phyloP scores from a whole-genome alignment of 2,329 filamentous ascomycete genomes.

The Onygena corvina region DNA sequence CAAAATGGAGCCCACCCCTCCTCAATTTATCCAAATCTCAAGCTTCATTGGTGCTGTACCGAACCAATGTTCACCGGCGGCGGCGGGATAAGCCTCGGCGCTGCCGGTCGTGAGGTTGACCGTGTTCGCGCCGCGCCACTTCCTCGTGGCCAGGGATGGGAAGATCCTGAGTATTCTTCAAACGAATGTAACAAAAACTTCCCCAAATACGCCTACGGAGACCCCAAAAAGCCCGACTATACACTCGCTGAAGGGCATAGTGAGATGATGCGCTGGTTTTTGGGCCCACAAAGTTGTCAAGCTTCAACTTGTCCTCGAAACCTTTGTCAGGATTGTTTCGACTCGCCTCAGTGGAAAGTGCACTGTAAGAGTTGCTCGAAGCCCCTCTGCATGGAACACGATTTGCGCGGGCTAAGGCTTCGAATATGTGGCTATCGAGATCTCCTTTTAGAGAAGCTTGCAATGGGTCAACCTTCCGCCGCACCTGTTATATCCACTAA shows the following conservation, averaged over 20 bases:
- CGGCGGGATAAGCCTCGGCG: constrained; percentile 46
- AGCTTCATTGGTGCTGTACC: constrained; percentile 49
- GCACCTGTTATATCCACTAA: constrained; percentile 19
- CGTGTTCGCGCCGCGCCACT: constrained; percentile 46
- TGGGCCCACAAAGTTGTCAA: constrained; percentile 37
- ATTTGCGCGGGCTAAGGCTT: constrained; percentile 44
- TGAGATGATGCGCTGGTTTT: constrained; percentile 36
- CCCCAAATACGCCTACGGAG: constrained; percentile 31
- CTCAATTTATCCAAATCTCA: constrained; percentile 38
- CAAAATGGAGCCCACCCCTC: constrained; percentile 26
- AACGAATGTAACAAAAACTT: constrained; percentile 33
- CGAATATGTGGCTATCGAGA: constrained; percentile 48
- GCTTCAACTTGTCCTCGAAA: constrained; percentile 43
- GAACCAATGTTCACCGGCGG: constrained; percentile 49
- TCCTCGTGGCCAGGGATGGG: constrained; percentile 43
- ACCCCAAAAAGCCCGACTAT: constrained; percentile 30
- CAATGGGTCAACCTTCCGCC: constrained; percentile 19
- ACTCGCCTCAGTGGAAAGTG: constrained; percentile 48
- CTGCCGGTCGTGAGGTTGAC: constrained; percentile 43
- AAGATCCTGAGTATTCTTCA: constrained; percentile 42
- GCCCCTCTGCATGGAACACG: constrained; percentile 48
- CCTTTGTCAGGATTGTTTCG: constrained; percentile 47
- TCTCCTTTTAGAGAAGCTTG: constrained; percentile 39
- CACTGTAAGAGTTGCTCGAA: constrained; percentile 46
- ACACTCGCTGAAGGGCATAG: constrained; percentile 30